Conservation (phyloP, 2,329 filamentous ascomycete genomes). For the Hypoxylon sp. region DNA sequence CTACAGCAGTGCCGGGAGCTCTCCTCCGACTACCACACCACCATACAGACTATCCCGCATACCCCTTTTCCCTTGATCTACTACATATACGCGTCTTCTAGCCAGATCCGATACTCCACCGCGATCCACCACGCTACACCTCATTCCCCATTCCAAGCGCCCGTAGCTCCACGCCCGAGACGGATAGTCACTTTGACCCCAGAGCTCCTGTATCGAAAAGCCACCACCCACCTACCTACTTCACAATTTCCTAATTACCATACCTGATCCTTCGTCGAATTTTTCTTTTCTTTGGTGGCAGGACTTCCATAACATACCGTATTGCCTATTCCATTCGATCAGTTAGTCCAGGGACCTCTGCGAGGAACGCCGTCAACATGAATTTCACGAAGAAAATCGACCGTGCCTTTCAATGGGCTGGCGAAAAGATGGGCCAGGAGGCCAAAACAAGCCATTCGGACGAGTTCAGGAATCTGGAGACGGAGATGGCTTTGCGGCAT, state of each 20-base stretch:
- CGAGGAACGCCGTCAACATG: constrained; percentile 58
- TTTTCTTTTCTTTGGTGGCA: constrained; percentile 28
- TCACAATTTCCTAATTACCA: constrained; percentile 18
- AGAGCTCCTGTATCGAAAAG: constrained; percentile 11
- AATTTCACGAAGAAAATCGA: constrained; percentile 87
- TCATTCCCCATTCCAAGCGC: constrained; percentile 33
- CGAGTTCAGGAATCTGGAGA: constrained; percentile 90
- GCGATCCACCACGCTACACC: constrained; percentile 34
- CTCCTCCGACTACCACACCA: constrained; percentile 26
- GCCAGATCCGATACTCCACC: constrained; percentile 43
- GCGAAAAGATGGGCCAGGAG: constrained; percentile 95
- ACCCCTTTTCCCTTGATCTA: constrained; percentile 42
- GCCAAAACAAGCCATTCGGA: constrained; percentile 89
- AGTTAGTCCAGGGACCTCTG: constrained; percentile 27
- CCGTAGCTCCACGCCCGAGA: constrained; percentile 34
- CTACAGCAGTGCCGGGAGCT: constrained; percentile 23
- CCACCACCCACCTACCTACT: constrained; percentile 6
- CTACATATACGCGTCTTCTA: constrained; percentile 38
- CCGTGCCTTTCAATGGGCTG: constrained; percentile 97
- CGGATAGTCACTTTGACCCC: constrained; percentile 18
- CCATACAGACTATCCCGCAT: constrained; percentile 18
- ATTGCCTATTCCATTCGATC: constrained; percentile 13
- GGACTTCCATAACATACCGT: constrained; percentile 28
- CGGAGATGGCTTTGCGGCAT: constrained; percentile 89
- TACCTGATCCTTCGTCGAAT: constrained; percentile 9